A percentile compares a stretch with the other conserved stretches of the same genome.
Conservation (phyloP, 2,329 filamentous ascomycete species). For the Trichoderma arundinaceum region DNA sequence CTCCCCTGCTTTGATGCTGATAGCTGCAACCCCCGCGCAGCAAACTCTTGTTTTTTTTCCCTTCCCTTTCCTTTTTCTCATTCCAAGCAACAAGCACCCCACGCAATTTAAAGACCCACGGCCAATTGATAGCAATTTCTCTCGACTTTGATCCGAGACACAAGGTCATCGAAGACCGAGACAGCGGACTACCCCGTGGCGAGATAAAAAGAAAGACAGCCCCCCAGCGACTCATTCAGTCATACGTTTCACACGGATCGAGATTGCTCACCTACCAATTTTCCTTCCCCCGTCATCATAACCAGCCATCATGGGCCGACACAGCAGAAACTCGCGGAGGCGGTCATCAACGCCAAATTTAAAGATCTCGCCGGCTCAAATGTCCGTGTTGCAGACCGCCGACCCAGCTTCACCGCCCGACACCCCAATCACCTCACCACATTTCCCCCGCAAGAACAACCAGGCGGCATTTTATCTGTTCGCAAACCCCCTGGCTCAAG, state of each 20-base stretch:
- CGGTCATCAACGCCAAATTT: slow-evolving; percentile 52
- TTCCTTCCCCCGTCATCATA: background rate
- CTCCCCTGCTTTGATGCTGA: slow-evolving; percentile 28
- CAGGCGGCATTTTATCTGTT: slow-evolving; percentile 44
- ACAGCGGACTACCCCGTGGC: slow-evolving; percentile 29
- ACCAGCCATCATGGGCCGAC: slow-evolving; percentile 29
- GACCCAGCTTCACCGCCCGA: slow-evolving; percentile 56
- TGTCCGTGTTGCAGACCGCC: slow-evolving; percentile 37
- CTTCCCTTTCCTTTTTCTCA: slow-evolving; percentile 6
- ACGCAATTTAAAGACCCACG: slow-evolving; percentile 25
- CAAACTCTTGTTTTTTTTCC: slow-evolving; percentile 18
- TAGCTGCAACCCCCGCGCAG: slow-evolving; percentile 30
- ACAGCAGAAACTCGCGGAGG: slow-evolving; percentile 42
- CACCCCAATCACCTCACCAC: slow-evolving; percentile 51
- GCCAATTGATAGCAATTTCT: slow-evolving; percentile 30
- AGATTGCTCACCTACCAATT: slow-evolving; percentile 12
- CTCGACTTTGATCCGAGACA: slow-evolving; percentile 30
- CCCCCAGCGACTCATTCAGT: slow-evolving; percentile 29
- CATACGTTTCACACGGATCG: slow-evolving; percentile 30
- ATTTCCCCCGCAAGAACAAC: slow-evolving; percentile 44
- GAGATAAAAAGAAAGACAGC: slow-evolving; percentile 26
- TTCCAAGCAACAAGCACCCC: slow-evolving; percentile 29
- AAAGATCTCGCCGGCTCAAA: slow-evolving; percentile 43
- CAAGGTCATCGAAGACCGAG: slow-evolving; percentile 23
- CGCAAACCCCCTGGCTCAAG: slow-evolving; percentile 42